These are phyloP conservation scores for Trichoderma sp. DNA, from an alignment of 2,329 filamentous ascomycete species.

Conservation along the genomic window DNA sequence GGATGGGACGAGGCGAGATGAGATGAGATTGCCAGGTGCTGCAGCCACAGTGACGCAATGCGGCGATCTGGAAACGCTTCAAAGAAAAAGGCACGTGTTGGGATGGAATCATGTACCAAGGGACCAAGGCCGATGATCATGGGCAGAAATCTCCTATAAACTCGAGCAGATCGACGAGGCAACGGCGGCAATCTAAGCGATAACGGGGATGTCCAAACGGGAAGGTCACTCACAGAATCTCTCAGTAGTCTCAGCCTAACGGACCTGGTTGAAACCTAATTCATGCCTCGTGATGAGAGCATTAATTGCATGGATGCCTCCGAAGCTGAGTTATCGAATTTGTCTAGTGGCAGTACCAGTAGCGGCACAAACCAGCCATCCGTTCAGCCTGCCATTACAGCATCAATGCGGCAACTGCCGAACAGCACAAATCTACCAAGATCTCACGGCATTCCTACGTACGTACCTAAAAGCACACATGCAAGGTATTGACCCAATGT, in stretches of 20 bases:
- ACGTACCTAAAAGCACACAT: neutral
- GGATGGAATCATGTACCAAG: neutral
- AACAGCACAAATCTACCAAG: neutral
- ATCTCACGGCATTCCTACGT: neutral
- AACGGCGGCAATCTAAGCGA: neutral
- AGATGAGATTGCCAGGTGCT: neutral
- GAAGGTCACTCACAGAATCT: neutral
- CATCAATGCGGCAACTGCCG: neutral
- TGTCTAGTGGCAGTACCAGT: neutral
- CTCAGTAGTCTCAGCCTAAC: neutral
- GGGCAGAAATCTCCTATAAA: neutral
- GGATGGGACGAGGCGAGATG: neutral
- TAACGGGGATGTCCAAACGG: neutral
- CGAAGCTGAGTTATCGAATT: neutral
- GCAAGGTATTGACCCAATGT: conserved; percentile 3
- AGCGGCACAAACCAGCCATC: neutral
- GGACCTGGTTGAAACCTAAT: neutral
- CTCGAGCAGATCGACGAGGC: neutral
- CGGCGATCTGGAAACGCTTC: neutral
- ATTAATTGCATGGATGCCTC: neutral
- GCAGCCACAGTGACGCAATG: conserved; percentile 4
- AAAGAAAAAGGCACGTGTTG: neutral
- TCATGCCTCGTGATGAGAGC: neutral
- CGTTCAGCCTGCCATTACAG: neutral
- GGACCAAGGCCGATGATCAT: neutral